Base-by-base conservation (phyloP, 805 yeast species). In the Ogataea henricii region DNA sequence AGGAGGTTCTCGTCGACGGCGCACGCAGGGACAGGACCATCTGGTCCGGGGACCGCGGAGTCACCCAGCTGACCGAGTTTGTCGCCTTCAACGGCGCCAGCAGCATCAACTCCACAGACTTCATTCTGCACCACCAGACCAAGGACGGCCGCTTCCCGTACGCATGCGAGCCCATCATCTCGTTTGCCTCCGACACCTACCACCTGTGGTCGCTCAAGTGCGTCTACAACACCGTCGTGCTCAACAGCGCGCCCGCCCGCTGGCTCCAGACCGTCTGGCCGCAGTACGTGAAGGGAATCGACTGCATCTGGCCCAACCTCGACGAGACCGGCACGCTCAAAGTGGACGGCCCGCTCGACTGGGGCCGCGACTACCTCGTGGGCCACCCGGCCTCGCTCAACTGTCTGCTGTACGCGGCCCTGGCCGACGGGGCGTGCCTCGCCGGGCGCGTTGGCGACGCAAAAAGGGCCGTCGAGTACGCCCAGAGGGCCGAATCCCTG, bases 291-390 rank as follows among this genome's bases (percentile, higher is more conserved):
- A 25, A 27, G 22, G 42, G 25, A 18, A 26, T 39, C 14, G 42
- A 39, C 17, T 16, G 26, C 23, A 27, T 39, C 4, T 26, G 32
- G 42, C 25, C 23, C 8, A 26, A 39, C 12, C 17, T 39, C 10
- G 42, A 39, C 23, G 34, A 25, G 9, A 39, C 42, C 8, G 42
- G 42, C 9, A 20, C 22, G 4, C 14, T 39, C 16, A 39, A 39
- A 13, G 42, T 39, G 6, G 42, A 39, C 13, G 42, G 42, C 8
- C 33, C 42, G 12, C 16, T 39, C 9, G 42, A 39, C 23, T 39
- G 42, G 42, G 42, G 42, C 7, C 42, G 42, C 3, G 42, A 39
- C 32, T 39, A 39, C 21, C 42, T 39, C 8, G 25, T 27, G n/a
- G 42, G 42, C 6, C 42, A 39, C 32, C 42, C 42, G 5, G 42